Conservation (phyloP, 768 basidiomycete species). For the Agrocybe chaxingu region DNA sequence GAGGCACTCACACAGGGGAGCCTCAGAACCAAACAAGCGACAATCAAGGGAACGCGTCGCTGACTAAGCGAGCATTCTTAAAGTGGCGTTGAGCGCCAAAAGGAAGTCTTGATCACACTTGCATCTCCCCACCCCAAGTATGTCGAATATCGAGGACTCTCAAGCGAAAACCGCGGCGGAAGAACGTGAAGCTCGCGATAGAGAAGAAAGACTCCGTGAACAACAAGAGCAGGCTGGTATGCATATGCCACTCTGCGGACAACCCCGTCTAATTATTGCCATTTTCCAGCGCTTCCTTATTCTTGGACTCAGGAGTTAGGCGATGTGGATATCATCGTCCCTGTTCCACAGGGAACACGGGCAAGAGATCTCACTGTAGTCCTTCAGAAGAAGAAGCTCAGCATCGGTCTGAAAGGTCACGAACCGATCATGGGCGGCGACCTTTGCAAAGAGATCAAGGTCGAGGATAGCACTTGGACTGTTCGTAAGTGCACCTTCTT, state of each 20-base stretch:
- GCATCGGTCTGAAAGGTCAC: slow-evolving; percentile 80
- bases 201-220: slow-evolving; percentile 66
- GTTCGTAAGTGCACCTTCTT: slow-evolving; percentile 58
- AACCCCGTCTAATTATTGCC: slow-evolving; percentile 14
- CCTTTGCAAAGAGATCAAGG: slow-evolving; percentile 88
- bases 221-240: slow-evolving; percentile 80
- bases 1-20: slow-evolving; percentile 11
- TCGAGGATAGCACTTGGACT: slow-evolving; percentile 98
- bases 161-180: slow-evolving; percentile 75
- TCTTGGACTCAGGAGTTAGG: slow-evolving; percentile 87
- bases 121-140: neutral
- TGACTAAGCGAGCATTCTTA: slow-evolving; percentile 9
- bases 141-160: slow-evolving; percentile 10
- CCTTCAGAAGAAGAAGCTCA: slow-evolving; percentile 81
- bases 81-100: neutral
- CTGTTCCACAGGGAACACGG: slow-evolving; percentile 85
- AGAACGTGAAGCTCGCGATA: slow-evolving; percentile 73
- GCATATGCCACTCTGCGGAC: slow-evolving; percentile 21
- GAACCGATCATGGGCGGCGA: slow-evolving; percentile 88
- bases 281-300: slow-evolving; percentile 75
- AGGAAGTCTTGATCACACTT: neutral
- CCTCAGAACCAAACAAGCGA: slow-evolving; percentile 18
- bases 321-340: slow-evolving; percentile 80
- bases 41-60: slow-evolving; percentile 12
- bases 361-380: slow-evolving; percentile 70